These are phyloP conservation scores for Boechera divaricarpa DNA, from an alignment of 345 rosid species.

Conservation along the genomic window DNA sequence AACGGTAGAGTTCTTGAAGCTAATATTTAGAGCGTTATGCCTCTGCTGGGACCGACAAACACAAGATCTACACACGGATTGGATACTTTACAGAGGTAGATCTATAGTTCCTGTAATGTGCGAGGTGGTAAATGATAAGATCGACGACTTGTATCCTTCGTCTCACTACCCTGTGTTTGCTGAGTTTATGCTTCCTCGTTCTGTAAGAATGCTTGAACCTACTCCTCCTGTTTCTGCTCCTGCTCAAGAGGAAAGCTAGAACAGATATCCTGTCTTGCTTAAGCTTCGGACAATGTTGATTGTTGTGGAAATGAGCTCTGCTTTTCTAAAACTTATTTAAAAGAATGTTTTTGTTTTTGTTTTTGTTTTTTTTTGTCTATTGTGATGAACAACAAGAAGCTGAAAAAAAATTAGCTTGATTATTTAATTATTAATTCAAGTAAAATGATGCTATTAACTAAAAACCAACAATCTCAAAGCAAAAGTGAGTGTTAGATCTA, in stretches of 20 bases:
- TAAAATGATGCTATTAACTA: too few species aligned
- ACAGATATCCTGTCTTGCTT: conserved; percentile 27
- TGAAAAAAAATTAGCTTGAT: not conserved
- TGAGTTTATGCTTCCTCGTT: conserved; percentile 95
- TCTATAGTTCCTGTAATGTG: conserved; percentile 78
- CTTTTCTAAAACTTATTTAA: conserved; percentile 16
- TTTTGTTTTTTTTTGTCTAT: not conserved
- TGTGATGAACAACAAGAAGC: conserved; percentile 5
- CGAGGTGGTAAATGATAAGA: conserved; percentile 85
- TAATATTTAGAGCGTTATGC: conserved; percentile 84
- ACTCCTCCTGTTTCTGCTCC: conserved; percentile 41
- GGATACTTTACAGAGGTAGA: conserved; percentile 95
- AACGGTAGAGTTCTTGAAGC: conserved; percentile 77
- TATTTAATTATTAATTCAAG: not conserved
- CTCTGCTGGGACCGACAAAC: conserved; percentile 99
- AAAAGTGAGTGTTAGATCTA: too few species aligned
- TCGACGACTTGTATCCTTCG: conserved; percentile 84
- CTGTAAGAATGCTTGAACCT: conserved; percentile 71
- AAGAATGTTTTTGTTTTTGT: conserved; percentile 2
- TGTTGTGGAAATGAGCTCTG: conserved; percentile 35
- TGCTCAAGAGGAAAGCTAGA: conserved; percentile 50
- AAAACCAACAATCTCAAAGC: too few species aligned
- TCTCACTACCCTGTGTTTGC: conserved; percentile 94
- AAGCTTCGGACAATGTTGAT: conserved; percentile 19
- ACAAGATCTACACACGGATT: conserved; percentile 90